Evolutionary conservation across 129 eudicot genomes (phyloP).

Genomic region (Scalesia atractyloides): DNA sequence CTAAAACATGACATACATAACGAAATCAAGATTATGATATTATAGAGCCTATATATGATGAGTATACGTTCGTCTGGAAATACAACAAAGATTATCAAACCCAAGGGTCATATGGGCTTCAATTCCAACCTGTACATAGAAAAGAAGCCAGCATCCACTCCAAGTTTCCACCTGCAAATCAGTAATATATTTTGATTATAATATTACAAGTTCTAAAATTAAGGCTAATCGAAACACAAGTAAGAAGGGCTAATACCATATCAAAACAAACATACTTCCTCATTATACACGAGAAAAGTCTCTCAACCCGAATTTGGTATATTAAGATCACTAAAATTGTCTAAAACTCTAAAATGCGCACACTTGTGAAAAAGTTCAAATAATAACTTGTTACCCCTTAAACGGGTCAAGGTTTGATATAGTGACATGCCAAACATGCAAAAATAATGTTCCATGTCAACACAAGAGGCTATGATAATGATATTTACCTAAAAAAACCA

Average conservation of each 20-base stretch:
- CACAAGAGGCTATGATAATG: background rate
- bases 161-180: slow-evolving; percentile 29
- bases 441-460: background rate
- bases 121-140: slow-evolving; percentile 33
- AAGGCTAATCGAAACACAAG: background rate
- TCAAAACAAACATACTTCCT: background rate
- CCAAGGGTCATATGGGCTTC: slow-evolving; percentile 27
- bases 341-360: background rate
- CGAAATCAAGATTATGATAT: slow-evolving; percentile 6
- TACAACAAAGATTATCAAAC: slow-evolving; percentile 26
- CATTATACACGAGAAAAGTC: background rate
- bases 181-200: slow-evolving; percentile 19
- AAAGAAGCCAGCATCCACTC: slow-evolving; percentile 30
- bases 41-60: slow-evolving; percentile 23
- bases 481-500: background rate
- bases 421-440: background rate
- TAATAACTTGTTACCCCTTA: background rate
- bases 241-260: background rate
- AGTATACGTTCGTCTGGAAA: slow-evolving; percentile 5
- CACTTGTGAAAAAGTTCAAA: background rate
- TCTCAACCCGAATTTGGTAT: background rate
- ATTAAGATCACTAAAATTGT: background rate
- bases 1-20: slow-evolving; percentile 20
- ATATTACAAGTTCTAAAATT: background rate
- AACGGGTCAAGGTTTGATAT: background rate